Conservation (phyloP, 371 early-diverging fungal genomes). For the Apophysomyces sp. region DNA sequence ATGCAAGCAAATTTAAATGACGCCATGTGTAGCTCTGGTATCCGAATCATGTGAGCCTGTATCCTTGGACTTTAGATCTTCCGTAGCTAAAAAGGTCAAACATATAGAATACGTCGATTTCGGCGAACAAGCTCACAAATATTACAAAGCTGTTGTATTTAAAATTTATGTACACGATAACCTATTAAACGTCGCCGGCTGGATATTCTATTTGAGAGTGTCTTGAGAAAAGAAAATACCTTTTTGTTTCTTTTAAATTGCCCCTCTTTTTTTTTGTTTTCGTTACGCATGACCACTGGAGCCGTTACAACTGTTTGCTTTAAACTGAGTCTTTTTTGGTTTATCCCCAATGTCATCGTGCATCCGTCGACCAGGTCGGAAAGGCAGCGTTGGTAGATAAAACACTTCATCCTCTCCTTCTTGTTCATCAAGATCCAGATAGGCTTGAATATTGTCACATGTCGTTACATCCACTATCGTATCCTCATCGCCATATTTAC, state of each 20-base stretch:
- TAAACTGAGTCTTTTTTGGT: not conserved
- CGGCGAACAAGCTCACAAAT: not conserved
- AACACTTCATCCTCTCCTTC: slow-evolving; percentile 49
- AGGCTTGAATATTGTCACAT: slow-evolving; percentile 63
- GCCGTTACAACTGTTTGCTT: not conserved
- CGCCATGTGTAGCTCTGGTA: not conserved
- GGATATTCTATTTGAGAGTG: too few species aligned
- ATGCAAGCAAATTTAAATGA: not conserved
- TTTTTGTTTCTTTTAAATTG: too few species aligned
- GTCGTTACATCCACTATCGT: slow-evolving; percentile 61
- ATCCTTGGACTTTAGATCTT: too few species aligned
- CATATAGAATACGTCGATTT: too few species aligned
- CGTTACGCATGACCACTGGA: not conserved
- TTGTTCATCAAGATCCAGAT: slow-evolving; percentile 63
- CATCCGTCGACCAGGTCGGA: not conserved
- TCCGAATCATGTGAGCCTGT: not conserved
- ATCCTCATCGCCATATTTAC: slow-evolving; percentile 57
- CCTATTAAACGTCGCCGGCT: too few species aligned
- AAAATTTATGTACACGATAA: not conserved
- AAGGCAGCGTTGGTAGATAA: slow-evolving; percentile 26
- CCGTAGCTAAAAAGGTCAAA: too few species aligned
- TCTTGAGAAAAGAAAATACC: too few species aligned
- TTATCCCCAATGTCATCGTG: slow-evolving; percentile 2
- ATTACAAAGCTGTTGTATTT: not conserved
- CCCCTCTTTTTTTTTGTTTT: not conserved